Evolutionary conservation across 306 rosid genomes (phyloP), one percentile per base, ranked within the genome.

Genomic region (Cercis canadensis): DNA sequence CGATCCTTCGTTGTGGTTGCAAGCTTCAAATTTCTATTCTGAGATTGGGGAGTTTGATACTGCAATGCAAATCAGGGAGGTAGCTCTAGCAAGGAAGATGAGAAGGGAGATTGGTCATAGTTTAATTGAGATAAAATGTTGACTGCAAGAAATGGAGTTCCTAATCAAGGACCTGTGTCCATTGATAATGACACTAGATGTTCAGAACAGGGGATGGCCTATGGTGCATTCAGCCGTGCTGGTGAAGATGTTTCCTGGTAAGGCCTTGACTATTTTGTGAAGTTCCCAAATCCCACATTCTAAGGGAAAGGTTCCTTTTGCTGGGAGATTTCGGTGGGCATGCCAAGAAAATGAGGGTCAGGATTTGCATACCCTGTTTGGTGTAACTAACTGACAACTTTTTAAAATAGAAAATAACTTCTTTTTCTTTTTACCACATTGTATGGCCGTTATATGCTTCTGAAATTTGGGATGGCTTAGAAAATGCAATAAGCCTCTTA

Each of bases 21-120:
- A 83, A 69, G 88, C 81, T 80, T 94, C 96, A 16, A 86, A 72
- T 15, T 94, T 87, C 50, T 84, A 83, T 57, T 84, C 95, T n/a
- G 91, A 90, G 79, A 83, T 81, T 10, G 92, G 96, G 53, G 86
- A 86, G 11, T 89, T 86, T 57, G 84, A 85, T 33, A 73, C 80
- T 4, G 75, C 96, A 45, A 74, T 78, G 67, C 77, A 82, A 54
- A 72, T 83, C 72, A 83, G 92, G 80, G 96, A 84, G 69, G 39
- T 73, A 13, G 90, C 88, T 63, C 52, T 83, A 62, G 92, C 92
- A 61, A 85, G 85, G 75, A 84, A 76, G 80, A 86, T 87, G 77
- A 56, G 53, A 51, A 81, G 89, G 82, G 92, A 83, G 65, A 90
- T 89, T 63, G 97, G 98, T 73, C 74, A 40, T 71, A 90, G 97